Evolutionary conservation across 306 rosid genomes (phyloP), one percentile per base, ranked within the genome.

Genomic region (Heteromeles arbutifolia): DNA sequence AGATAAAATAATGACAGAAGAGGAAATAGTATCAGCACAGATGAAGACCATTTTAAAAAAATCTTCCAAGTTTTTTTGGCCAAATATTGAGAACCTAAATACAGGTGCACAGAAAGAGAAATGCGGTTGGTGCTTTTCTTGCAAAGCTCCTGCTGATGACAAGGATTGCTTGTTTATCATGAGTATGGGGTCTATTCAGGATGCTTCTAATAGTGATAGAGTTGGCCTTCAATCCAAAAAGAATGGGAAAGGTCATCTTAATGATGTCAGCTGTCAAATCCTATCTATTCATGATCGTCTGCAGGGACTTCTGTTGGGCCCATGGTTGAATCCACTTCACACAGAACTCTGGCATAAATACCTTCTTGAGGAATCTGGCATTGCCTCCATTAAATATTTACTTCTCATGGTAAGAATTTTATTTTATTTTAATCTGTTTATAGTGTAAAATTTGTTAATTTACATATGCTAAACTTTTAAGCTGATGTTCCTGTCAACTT

Each of bases 51-150:
- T 92, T 80, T 50, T 90, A 87, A 95, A 86, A 82, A 92, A 79
- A 72, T 89, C 87, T 39, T 68, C 87, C 64, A 83, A 84, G 73
- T 92, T 90, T 81, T 85, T 67, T 58, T 90, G 97, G 99, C 90
- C 87, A 65, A 84, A 81, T 81, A 82, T 85, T 79, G 88, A 81
- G 73, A 81, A 80, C 75, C 48, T 76, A 66, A 69, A 79, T 79
- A 62, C 80, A 65, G 88, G 89, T 71, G 84, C 78, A 54, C 84
- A 80, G 74, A 90, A 85, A 70, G 97, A 95, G 85, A 92, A 90
- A 81, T 95, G 97, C 41, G 97, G 98, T 71, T 95, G 97, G 99
- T 92, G 97, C 86, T 89, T 85, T 87, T 76, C 84, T 65, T 92
- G 99, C 82, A 92, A 87, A 88, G 75, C 67, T 84, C 80, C 80